Evolutionary conservation across 768 basidiomycete species (phyloP).

Genomic region (Calvatia gigantea): DNA sequence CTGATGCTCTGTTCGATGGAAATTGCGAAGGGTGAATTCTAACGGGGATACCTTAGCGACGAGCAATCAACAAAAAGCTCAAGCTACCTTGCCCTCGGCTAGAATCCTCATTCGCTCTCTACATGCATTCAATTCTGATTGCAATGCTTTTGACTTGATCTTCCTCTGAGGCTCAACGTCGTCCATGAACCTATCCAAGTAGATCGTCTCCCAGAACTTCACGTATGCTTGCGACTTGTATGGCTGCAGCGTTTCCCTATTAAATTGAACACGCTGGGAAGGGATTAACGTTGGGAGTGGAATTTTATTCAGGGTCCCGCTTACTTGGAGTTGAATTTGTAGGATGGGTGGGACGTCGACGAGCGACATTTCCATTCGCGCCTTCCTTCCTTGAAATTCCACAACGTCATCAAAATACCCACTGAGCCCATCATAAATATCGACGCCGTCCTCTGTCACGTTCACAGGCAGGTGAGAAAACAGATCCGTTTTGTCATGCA

Average conservation of each 20-base stretch:
- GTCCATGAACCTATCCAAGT: constrained; percentile 90
- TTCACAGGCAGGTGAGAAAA: constrained; percentile 95
- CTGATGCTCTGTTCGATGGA: constrained; percentile 53
- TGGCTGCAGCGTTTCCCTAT: constrained; percentile 84
- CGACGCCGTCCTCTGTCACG: constrained; percentile 83
- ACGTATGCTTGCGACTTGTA: constrained; percentile 97
- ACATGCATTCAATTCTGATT: constrained; percentile 56
- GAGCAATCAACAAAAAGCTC: background rate
- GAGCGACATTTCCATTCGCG: constrained; percentile 81
- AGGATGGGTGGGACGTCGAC: constrained; percentile 86
- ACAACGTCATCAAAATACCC: constrained; percentile 88
- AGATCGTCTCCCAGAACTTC: constrained; percentile 81
- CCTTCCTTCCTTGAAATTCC: constrained; percentile 84
- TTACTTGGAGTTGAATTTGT: constrained; percentile 93
- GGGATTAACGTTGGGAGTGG: constrained; percentile 6
- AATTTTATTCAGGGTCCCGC: background rate
- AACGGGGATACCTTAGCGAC: constrained; percentile 5
- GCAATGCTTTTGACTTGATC: constrained; percentile 64
- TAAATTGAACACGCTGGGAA: constrained; percentile 85
- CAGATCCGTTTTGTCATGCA: constrained; percentile 85
- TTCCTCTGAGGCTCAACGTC: constrained; percentile 70
- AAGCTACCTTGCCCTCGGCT: constrained; percentile 65
- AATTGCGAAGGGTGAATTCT: constrained; percentile 62
- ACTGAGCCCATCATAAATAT: constrained; percentile 91
- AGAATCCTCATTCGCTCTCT: constrained; percentile 69